A percentile compares a stretch with the other conserved stretches of the same genome.
These are phyloP conservation scores for Trametes meyenii DNA, from an alignment of 768 basidiomycete genomes.

Conservation along the genomic window DNA sequence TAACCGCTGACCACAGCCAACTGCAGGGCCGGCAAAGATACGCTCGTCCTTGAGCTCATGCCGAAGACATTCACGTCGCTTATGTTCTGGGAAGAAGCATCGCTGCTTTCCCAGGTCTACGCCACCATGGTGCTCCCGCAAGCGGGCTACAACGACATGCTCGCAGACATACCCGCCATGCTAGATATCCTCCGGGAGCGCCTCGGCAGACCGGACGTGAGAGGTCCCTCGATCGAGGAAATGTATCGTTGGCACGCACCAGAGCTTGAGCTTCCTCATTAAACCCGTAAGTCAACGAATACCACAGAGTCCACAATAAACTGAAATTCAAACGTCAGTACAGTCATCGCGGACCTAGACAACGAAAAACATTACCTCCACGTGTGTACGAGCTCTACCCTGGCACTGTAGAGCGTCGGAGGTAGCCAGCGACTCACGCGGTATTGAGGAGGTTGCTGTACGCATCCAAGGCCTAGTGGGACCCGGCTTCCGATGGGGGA, in stretches of 20 bases:
- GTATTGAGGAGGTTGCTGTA: too few species aligned
- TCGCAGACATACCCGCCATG: slow-evolving; percentile 1
- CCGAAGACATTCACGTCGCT: neutral
- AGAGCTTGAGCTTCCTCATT: neutral
- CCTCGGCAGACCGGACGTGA: neutral
- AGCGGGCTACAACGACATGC: neutral
- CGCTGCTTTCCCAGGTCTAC: neutral
- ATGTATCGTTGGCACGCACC: neutral
- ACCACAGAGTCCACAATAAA: too few species aligned
- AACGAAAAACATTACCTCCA: too few species aligned
- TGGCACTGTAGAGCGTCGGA: too few species aligned
- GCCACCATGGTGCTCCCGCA: neutral
- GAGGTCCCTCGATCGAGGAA: neutral
- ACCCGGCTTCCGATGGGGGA: too few species aligned
- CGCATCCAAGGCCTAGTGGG: too few species aligned
- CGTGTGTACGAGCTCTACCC: too few species aligned
- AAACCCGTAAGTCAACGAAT: too few species aligned
- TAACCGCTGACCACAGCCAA: neutral
- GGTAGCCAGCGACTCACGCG: too few species aligned
- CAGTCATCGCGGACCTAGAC: too few species aligned
- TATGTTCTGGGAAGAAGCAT: slow-evolving; percentile 3
- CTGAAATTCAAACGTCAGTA: too few species aligned
- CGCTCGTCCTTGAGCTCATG: slow-evolving; percentile 4
- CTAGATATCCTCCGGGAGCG: neutral
- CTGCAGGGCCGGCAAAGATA: neutral